Conservation (phyloP, 345 rosid species). For the Salix koriyanagi region DNA sequence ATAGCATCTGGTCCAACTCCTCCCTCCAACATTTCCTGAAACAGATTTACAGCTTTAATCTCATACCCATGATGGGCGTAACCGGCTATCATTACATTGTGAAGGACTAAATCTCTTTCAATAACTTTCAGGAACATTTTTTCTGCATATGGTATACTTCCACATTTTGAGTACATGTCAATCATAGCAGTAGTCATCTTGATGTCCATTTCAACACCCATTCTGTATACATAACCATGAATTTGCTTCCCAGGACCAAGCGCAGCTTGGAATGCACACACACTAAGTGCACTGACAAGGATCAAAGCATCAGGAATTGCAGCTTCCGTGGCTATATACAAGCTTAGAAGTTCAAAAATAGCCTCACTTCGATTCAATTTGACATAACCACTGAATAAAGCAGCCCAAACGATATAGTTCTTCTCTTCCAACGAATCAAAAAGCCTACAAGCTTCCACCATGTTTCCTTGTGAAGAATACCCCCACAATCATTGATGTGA, state of each 20-base stretch:
- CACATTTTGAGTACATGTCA: slow-evolving; percentile 63
- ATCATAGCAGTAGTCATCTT: slow-evolving; percentile 51
- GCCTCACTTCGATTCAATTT: slow-evolving; percentile 34
- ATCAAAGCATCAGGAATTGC: slow-evolving; percentile 40
- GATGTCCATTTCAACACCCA: slow-evolving; percentile 32
- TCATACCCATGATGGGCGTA: slow-evolving; percentile 56
- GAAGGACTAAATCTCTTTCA: slow-evolving; percentile 36
- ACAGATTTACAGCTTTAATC: slow-evolving; percentile 39
- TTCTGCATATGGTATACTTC: slow-evolving; percentile 44
- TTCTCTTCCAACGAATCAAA: slow-evolving; percentile 37
- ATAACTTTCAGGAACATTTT: slow-evolving; percentile 40
- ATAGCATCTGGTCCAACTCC: slow-evolving; percentile 37
- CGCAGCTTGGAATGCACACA: slow-evolving; percentile 41
- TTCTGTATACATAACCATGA: slow-evolving; percentile 50
- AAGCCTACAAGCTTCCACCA: slow-evolving; percentile 46
- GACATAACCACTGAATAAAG: slow-evolving; percentile 47
- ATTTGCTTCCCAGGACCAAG: slow-evolving; percentile 50
- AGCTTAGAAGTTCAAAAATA: slow-evolving; percentile 41
- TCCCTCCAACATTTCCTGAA: slow-evolving; percentile 40
- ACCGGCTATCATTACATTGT: slow-evolving; percentile 55
- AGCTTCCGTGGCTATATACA: slow-evolving; percentile 6
- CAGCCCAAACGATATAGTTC: slow-evolving; percentile 43
- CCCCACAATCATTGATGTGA: slow-evolving; percentile 61
- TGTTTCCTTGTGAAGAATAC: slow-evolving; percentile 41
- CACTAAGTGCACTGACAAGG: slow-evolving; percentile 46